These are phyloP conservation scores for Dillenia suffruticosa DNA, from an alignment of 164 flowering plant genomes.

Conservation along the genomic window DNA sequence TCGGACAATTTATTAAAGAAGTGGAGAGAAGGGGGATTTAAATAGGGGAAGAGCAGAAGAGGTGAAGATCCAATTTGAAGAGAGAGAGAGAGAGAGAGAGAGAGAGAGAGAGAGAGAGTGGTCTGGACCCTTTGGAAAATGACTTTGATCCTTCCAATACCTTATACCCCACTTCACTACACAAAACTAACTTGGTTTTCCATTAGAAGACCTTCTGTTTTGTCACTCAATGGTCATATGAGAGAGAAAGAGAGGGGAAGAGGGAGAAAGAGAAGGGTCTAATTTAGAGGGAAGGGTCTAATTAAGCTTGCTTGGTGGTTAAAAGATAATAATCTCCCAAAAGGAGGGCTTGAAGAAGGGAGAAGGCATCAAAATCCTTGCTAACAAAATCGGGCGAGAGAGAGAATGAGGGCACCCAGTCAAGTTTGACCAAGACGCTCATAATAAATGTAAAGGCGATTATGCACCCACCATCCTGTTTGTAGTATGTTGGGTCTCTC, in stretches of 20 bases:
- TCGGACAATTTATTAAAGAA: slow-evolving; percentile 12
- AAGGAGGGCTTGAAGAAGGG: background rate
- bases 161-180: background rate
- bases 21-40: slow-evolving; percentile 24
- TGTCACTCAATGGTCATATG: background rate
- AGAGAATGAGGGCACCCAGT: background rate
- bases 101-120: slow-evolving; percentile 13
- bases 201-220: background rate
- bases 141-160: slow-evolving; percentile 15
- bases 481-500: slow-evolving; percentile 11
- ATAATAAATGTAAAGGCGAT: slow-evolving; percentile 13
- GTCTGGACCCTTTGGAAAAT: slow-evolving; percentile 23
- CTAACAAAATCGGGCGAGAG: slow-evolving; percentile 9
- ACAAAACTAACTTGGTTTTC: background rate
- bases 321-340: slow-evolving; percentile 2
- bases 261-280: background rate
- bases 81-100: slow-evolving; percentile 1
- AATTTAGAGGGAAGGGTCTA: slow-evolving; percentile 14
- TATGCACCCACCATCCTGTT: slow-evolving; percentile 13
- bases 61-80: slow-evolving; percentile 16
- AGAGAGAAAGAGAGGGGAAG: slow-evolving; percentile 3
- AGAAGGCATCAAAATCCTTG: slow-evolving; percentile 20
- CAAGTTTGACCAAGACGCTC: slow-evolving; percentile 16
- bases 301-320: slow-evolving; percentile 17
- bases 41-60: slow-evolving; percentile 9